A percentile compares a stretch with the other conserved stretches of the same genome.
These are phyloP conservation scores for Kluyveromyces sp. DNA, from an alignment of 1,139 yeast genomes.

Conservation along the genomic window DNA sequence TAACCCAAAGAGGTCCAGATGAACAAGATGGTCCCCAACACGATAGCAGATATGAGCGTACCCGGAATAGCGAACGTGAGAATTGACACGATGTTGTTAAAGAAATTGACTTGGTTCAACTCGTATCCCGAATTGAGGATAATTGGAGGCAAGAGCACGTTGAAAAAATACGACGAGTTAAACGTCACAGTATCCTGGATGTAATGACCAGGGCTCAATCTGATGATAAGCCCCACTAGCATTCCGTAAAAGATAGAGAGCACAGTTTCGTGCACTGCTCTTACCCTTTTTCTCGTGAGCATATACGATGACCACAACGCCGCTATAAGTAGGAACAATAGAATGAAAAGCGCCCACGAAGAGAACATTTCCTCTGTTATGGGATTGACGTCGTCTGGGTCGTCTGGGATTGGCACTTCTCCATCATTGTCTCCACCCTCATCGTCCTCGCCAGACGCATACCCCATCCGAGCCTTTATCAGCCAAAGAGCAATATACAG, in stretches of 20 bases:
- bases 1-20: slow-evolving; percentile 88
- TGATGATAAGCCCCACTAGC: slow-evolving; percentile 86
- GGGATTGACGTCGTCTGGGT: slow-evolving; percentile 55
- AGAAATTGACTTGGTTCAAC: slow-evolving; percentile 89
- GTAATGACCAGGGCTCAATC: slow-evolving; percentile 91
- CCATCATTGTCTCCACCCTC: slow-evolving; percentile 12
- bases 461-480: neutral
- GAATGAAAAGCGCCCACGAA: slow-evolving; percentile 92
- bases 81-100: slow-evolving; percentile 84
- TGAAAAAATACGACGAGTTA: slow-evolving; percentile 90
- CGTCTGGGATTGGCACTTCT: slow-evolving; percentile 21
- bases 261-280: slow-evolving; percentile 95
- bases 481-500: neutral
- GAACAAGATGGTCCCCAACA: slow-evolving; percentile 74
- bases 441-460: neutral
- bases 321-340: slow-evolving; percentile 68
- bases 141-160: slow-evolving; percentile 89
- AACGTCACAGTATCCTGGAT: slow-evolving; percentile 96
- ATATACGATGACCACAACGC: slow-evolving; percentile 95
- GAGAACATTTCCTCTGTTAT: slow-evolving; percentile 94
- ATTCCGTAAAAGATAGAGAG: slow-evolving; percentile 92
- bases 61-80: slow-evolving; percentile 96
- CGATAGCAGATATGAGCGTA: slow-evolving; percentile 84
- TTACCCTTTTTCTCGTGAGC: slow-evolving; percentile 82
- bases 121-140: slow-evolving; percentile 95